Evolutionary conservation across 306 rosid species (phyloP).

Genomic region (Gillenia trifoliata): DNA sequence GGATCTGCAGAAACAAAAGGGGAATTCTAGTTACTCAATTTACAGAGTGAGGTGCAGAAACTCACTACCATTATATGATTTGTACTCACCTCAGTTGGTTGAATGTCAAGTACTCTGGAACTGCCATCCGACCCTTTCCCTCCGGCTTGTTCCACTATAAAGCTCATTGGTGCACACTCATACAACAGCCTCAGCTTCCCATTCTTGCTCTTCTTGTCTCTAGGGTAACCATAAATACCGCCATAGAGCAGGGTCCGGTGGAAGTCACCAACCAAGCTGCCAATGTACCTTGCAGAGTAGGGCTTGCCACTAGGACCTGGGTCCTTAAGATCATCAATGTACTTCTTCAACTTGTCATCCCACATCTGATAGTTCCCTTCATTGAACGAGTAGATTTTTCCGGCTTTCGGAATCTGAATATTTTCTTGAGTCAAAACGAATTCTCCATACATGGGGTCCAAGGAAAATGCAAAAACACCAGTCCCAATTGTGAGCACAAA

Average conservation of each 20-base stretch:
- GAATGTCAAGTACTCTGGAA: conserved; percentile 81
- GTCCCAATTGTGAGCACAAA: conserved; percentile 82
- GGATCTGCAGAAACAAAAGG: conserved; percentile 50
- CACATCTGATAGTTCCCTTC: conserved; percentile 95
- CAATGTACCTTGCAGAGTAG: conserved; percentile 90
- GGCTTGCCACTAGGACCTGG: conserved; percentile 95
- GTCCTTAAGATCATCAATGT: conserved; percentile 82
- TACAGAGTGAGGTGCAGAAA: not conserved
- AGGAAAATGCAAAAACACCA: conserved; percentile 73
- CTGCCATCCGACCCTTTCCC: conserved; percentile 96
- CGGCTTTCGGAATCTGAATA: conserved; percentile 75
- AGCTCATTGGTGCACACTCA: conserved; percentile 99
- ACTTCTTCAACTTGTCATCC: conserved; percentile 92
- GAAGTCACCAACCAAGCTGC: conserved; percentile 92
- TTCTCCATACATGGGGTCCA: conserved; percentile 94
- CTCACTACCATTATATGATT: not conserved
- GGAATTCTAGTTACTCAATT: not conserved
- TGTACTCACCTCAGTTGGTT: conserved; percentile 67
- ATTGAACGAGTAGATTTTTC: conserved; percentile 86
- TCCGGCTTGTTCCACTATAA: conserved; percentile 94
- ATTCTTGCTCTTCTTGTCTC: conserved; percentile 92
- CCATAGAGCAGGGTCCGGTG: conserved; percentile 89
- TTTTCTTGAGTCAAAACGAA: conserved; percentile 82
- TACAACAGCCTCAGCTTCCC: conserved; percentile 92
- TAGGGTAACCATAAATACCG: conserved; percentile 94